Conservation (phyloP, 208 protist species). For the Novymonas esmeraldas region DNA sequence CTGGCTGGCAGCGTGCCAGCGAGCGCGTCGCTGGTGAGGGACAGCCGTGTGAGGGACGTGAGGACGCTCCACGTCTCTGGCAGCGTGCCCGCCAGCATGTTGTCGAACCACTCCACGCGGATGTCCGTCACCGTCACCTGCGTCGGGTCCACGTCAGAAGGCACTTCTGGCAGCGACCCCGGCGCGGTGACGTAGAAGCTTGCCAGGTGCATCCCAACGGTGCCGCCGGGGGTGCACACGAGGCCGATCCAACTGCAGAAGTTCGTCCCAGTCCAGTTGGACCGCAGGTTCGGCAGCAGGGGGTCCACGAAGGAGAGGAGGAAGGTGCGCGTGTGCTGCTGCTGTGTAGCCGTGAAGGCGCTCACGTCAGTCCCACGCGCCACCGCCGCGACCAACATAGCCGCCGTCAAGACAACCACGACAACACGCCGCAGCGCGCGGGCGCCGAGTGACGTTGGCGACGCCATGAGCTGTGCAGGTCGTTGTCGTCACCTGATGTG, state of each 20-base stretch:
- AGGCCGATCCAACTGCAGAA: background rate
- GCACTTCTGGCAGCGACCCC: background rate
- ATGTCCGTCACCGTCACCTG: background rate
- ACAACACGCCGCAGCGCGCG: too few relatives aligned
- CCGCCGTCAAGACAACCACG: too few relatives aligned
- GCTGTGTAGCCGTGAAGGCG: background rate
- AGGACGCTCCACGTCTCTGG: background rate
- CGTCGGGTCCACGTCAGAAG: background rate
- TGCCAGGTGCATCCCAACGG: background rate
- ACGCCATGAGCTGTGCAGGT: too few relatives aligned
- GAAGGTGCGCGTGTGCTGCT: background rate
- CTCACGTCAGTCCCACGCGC: background rate
- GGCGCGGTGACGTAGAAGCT: background rate
- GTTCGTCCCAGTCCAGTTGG: background rate
- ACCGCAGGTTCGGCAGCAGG: background rate
- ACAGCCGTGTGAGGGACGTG: background rate
- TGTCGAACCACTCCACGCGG: background rate
- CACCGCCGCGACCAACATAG: too few relatives aligned
- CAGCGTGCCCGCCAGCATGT: background rate
- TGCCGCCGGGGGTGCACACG: background rate
- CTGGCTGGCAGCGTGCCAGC: too few relatives aligned
- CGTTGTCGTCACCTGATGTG: too few relatives aligned
- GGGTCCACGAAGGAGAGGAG: background rate
- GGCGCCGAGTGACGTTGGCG: too few relatives aligned
- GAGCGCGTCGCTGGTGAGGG: constrained; percentile 3